These are phyloP conservation scores for Hypoxylon lienhwacheense DNA, from an alignment of 495 filamentous ascomycete species.

Conservation along the genomic window DNA sequence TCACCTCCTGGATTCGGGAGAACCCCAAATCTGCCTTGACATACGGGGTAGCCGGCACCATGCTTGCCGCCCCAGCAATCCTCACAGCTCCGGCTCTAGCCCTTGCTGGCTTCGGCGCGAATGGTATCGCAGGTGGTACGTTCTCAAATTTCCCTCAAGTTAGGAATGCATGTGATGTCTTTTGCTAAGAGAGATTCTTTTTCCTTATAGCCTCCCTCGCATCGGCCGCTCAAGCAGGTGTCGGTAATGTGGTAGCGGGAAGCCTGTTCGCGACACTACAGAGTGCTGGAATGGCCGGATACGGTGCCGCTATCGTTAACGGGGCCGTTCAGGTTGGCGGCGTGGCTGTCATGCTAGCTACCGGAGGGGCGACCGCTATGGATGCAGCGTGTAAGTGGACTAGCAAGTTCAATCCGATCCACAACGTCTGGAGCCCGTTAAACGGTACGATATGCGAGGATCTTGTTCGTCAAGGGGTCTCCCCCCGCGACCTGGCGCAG, in stretches of 20 bases:
- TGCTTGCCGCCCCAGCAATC: not conserved
- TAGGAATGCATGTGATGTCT: not conserved
- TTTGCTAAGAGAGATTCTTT: not conserved
- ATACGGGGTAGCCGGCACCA: not conserved
- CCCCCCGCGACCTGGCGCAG: too few relatives aligned
- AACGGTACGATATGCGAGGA: too few relatives aligned
- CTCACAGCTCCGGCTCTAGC: conserved; percentile 7
- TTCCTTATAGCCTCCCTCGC: conserved; percentile 4
- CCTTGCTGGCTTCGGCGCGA: conserved; percentile 7
- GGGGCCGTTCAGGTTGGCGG: conserved; percentile 18
- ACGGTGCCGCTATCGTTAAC: conserved; percentile 28
- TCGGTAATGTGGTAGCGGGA: conserved; percentile 22
- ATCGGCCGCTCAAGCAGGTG: conserved; percentile 14
- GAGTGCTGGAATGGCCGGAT: conserved; percentile 35
- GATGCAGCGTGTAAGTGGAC: too few relatives aligned
- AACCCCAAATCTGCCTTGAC: conserved; percentile 9
- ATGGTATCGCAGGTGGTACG: conserved; percentile 10
- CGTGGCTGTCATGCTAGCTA: not conserved
- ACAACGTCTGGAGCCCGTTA: too few relatives aligned
- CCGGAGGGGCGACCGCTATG: too few relatives aligned
- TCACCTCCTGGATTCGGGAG: not conserved
- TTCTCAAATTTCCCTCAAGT: not conserved
- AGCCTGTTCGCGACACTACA: conserved; percentile 30
- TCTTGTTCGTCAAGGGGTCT: too few relatives aligned
- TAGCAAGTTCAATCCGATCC: too few relatives aligned